Conservation (phyloP, 2,329 filamentous ascomycete genomes). For the Ophiostoma populinum region DNA sequence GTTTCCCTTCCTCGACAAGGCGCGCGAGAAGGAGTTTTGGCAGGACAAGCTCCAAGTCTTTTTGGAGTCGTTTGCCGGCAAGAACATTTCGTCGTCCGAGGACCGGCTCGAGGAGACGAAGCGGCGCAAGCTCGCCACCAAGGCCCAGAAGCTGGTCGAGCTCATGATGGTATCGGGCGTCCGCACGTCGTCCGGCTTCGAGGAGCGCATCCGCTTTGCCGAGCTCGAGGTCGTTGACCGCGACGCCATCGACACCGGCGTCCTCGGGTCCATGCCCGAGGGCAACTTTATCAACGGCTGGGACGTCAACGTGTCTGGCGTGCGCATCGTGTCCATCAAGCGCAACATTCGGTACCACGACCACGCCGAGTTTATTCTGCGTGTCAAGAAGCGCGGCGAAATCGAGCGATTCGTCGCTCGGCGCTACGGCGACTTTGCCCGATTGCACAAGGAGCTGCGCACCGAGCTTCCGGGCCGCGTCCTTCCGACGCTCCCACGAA, state of each 20-base stretch:
- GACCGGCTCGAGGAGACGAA: conserved; percentile 94
- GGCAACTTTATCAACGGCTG: conserved; percentile 88
- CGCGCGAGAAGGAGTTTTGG: conserved; percentile 98
- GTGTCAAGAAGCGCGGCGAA: conserved; percentile 63
- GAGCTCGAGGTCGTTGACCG: conserved; percentile 94
- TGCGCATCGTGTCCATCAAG: conserved; percentile 64
- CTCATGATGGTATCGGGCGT: conserved; percentile 99
- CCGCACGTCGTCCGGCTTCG: conserved; percentile 87
- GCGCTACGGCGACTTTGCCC: conserved; percentile 75
- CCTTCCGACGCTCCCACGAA: conserved; percentile 69
- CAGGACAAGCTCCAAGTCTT: conserved; percentile 96
- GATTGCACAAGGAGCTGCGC: conserved; percentile 61
- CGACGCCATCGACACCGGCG: conserved; percentile 76
- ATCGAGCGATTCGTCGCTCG: conserved; percentile 65
- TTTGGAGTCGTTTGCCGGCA: conserved; percentile 89
- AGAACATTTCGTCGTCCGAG: conserved; percentile 92
- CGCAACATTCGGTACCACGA: conserved; percentile 79
- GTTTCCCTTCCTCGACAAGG: conserved; percentile 93
- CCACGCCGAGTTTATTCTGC: conserved; percentile 83
- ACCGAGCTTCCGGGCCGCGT: conserved; percentile 83
- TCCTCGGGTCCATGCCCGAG: conserved; percentile 75
- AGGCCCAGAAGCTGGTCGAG: conserved; percentile 90
- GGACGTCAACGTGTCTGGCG: conserved; percentile 90
- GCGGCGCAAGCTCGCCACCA: conserved; percentile 74
- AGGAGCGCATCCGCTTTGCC: conserved; percentile 90